Conservation (phyloP, 2,329 filamentous ascomycete species). For the Trichoderma endophyticum region DNA sequence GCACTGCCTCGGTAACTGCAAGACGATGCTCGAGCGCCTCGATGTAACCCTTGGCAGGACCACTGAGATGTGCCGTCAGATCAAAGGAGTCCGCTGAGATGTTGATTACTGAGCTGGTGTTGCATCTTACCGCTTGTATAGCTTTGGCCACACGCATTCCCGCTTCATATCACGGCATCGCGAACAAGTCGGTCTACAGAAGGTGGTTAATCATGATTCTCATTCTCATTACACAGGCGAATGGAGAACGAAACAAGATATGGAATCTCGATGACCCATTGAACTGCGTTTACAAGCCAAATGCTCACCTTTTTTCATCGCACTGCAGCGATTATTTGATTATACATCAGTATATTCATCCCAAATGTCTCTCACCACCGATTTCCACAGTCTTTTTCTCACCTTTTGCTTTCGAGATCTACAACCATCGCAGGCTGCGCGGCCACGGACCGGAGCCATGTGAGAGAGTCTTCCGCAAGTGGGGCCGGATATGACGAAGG, state of each 20-base stretch:
- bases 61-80: not conserved
- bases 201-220: not conserved
- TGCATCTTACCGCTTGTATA: constrained; percentile 16
- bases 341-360: not conserved
- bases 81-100: not conserved
- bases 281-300: not conserved
- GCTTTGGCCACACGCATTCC: constrained; percentile 14
- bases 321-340: not conserved
- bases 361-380: not conserved
- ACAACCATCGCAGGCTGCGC: constrained; percentile 16
- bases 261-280: not conserved
- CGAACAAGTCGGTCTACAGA: constrained; percentile 6
- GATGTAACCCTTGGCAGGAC: constrained; percentile 13
- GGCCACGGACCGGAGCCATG: constrained; percentile 17
- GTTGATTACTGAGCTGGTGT: not conserved
- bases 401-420: constrained; percentile 17
- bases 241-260: not conserved
- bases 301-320: constrained; percentile 11
- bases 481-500: constrained; percentile 7
- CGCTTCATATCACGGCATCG: constrained; percentile 14
- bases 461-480: constrained; percentile 14
- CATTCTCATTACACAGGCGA: not conserved
- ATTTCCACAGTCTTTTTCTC: not conserved
- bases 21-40: constrained; percentile 11
- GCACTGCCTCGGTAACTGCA: constrained; percentile 8